phyloP scores from a whole-genome alignment of 345 rosid genomes.

The Psidium friedrichsthalianum region DNA sequence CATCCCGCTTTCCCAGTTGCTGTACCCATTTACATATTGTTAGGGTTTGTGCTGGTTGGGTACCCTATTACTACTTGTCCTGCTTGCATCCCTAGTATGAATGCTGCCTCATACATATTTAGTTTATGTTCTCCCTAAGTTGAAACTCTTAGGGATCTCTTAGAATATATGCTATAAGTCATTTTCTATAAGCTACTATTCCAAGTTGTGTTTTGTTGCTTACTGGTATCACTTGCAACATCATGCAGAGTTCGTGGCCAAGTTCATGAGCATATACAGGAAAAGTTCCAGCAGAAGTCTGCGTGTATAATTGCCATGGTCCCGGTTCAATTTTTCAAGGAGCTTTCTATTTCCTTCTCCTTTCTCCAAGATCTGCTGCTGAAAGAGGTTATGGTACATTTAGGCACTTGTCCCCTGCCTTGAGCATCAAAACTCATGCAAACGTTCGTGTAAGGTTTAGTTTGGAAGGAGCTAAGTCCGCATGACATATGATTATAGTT shows the following conservation, averaged over 20 bases:
- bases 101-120: background rate
- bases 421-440: background rate
- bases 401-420: background rate
- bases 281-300: slow-evolving; percentile 11
- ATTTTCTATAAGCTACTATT: background rate
- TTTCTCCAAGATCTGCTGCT: background rate
- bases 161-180: background rate
- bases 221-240: background rate
- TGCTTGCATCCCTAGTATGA: background rate
- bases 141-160: background rate
- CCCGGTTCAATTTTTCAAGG: background rate
- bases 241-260: slow-evolving; percentile 52
- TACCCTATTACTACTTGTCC: background rate
- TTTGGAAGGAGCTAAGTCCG: background rate
- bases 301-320: background rate
- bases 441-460: background rate
- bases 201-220: background rate
- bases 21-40: background rate
- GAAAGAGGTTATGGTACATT: background rate
- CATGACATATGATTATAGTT: background rate
- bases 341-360: background rate
- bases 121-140: background rate
- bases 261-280: slow-evolving; percentile 51
- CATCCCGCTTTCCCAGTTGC: background rate
- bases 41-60: background rate